A percentile compares a stretch with the other conserved stretches of the same genome.
Evolutionary conservation across 2,329 filamentous ascomycete species (phyloP).

Genomic region (Cephalotrichum gorgonifer): DNA sequence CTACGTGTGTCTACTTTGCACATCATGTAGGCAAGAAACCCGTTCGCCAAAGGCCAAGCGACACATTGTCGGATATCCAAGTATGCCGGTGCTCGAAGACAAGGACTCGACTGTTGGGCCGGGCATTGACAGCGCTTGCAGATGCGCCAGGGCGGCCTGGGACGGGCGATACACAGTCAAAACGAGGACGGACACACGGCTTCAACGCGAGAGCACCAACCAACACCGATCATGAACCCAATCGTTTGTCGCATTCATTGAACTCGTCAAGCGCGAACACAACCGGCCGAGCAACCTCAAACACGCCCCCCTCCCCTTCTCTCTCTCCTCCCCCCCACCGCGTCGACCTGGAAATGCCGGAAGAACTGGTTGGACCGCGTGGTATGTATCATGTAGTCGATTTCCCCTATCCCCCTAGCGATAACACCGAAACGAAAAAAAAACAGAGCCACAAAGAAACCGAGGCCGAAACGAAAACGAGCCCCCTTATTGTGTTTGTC

Average conservation of each 20-base stretch:
- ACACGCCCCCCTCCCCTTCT: not conserved
- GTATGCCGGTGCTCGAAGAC: not conserved
- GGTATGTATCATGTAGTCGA: slow-evolving; percentile 36
- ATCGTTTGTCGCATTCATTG: slow-evolving; percentile 3
- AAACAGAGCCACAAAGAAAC: no score
- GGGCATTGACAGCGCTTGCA: no score
- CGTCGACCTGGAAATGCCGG: no score
- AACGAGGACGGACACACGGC: no score
- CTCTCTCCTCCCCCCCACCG: no score
- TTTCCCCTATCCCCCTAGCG: slow-evolving; percentile 10
- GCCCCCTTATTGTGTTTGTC: slow-evolving; percentile 7
- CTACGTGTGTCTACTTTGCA: no score
- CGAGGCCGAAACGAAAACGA: slow-evolving; percentile 10
- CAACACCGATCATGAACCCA: not conserved
- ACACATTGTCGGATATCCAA: not conserved
- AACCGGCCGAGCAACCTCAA: not conserved
- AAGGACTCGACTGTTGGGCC: not conserved
- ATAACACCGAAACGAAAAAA: slow-evolving; percentile 27
- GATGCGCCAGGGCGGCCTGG: no score
- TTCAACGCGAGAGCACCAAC: not conserved
- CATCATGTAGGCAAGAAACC: no score
- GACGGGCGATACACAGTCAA: no score
- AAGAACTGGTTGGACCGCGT: not conserved
- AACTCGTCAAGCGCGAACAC: not conserved
- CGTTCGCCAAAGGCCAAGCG: no score